Percentiles rank a stretch among this genome's conserved stretches.
Evolutionary conservation across 768 basidiomycete genomes (phyloP).

Genomic region (Auricularia cornea): DNA sequence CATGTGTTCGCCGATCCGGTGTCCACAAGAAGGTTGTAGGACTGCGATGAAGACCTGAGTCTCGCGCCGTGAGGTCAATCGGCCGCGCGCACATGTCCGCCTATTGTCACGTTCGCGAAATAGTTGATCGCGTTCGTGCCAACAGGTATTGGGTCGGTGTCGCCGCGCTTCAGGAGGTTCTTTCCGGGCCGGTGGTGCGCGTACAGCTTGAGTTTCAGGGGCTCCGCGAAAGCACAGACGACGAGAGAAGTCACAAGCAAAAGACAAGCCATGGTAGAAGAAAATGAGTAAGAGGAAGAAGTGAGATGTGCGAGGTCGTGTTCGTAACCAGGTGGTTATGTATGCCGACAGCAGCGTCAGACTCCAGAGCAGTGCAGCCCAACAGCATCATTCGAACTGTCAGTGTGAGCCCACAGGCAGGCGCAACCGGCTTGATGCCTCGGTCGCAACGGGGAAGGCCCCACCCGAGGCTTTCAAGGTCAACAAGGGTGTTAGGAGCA

Average conservation of each 20-base stretch:
- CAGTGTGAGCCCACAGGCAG: too few species aligned
- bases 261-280: background rate
- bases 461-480: too few species aligned
- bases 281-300: background rate
- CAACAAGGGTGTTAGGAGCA: too few species aligned
- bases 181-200: background rate
- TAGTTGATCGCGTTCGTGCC: background rate
- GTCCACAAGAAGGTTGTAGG: slow-evolving; percentile 5
- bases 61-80: background rate
- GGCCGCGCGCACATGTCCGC: background rate
- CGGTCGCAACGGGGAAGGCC: too few species aligned
- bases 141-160: background rate
- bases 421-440: too few species aligned
- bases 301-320: background rate
- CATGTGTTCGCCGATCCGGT: slow-evolving; percentile 4
- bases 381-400: too few species aligned
- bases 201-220: background rate
- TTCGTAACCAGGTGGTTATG: too few species aligned
- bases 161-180: background rate
- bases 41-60: background rate
- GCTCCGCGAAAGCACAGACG: background rate
- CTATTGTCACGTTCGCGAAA: background rate
- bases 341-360: too few species aligned
- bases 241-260: background rate
- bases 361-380: too few species aligned